A percentile compares a stretch with the other conserved stretches of the same genome.
phyloP scores from a whole-genome alignment of 352 stramenopile species.

The Phytophthora quininea region DNA sequence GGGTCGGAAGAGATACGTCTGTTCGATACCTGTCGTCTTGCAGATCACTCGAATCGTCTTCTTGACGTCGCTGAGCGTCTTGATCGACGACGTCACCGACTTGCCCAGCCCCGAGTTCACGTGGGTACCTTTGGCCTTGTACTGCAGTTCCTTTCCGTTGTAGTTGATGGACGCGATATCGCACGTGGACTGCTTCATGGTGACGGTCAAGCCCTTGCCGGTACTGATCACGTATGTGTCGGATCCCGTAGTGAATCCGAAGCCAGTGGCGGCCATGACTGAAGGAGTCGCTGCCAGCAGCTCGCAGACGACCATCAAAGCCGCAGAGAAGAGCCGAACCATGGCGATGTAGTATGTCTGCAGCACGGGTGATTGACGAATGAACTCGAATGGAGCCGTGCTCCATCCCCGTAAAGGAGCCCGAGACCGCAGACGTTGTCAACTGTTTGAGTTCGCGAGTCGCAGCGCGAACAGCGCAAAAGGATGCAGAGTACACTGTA shows the following conservation, averaged over 20 bases:
- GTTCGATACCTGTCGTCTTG: constrained; percentile 38
- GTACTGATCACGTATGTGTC: constrained; percentile 47
- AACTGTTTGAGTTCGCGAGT: neutral
- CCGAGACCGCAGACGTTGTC: neutral
- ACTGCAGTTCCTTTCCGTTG: constrained; percentile 48
- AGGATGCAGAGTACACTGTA: neutral
- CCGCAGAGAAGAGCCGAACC: constrained; percentile 13
- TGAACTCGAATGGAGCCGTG: neutral
- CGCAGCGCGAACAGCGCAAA: constrained; percentile 2
- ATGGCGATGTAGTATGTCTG: neutral
- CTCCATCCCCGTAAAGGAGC: neutral
- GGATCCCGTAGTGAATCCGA: constrained; percentile 37
- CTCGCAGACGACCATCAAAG: constrained; percentile 8
- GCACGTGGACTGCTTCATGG: constrained; percentile 44
- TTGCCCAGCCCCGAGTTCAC: constrained; percentile 48
- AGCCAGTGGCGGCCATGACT: constrained; percentile 22
- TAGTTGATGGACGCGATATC: constrained; percentile 49
- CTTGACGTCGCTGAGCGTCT: constrained; percentile 36
- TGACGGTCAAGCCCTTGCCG: constrained; percentile 35
- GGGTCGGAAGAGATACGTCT: constrained; percentile 40
- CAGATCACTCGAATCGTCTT: constrained; percentile 56
- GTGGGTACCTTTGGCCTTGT: constrained; percentile 47
- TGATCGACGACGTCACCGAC: constrained; percentile 34
- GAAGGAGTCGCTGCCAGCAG: constrained; percentile 9
- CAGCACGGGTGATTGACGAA: neutral